Evolutionary conservation across 2,329 filamentous ascomycete species (phyloP).

Genomic region (Penicillium sp.): DNA sequence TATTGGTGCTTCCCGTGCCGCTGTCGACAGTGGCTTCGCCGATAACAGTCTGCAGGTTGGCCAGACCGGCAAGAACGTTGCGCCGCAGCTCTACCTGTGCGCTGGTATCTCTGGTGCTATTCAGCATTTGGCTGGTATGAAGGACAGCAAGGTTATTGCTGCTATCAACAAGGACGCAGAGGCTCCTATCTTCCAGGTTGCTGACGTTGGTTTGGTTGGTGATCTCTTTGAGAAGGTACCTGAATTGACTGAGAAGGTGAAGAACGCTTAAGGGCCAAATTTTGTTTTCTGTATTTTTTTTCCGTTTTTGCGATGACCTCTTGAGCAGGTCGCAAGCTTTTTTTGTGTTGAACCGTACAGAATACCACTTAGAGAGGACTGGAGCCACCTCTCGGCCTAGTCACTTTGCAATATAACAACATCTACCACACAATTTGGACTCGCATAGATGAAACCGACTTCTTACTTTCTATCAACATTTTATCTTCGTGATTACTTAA

Average conservation of each 20-base stretch:
- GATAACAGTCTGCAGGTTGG: constrained; percentile 98
- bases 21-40: constrained; percentile 94
- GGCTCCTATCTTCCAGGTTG: constrained; percentile 97
- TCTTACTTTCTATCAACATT: neutral
- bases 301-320: constrained; percentile 22
- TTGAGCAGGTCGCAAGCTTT: constrained; percentile 7
- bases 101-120: constrained; percentile 97
- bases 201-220: constrained; percentile 91
- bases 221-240: constrained; percentile 96
- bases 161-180: constrained; percentile 98
- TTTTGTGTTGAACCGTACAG: constrained; percentile 17
- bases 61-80: constrained; percentile 98
- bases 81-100: constrained; percentile 90
- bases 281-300: constrained; percentile 6
- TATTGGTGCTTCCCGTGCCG: constrained; percentile 89
- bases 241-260: constrained; percentile 92
- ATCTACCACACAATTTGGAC: neutral
- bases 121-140: constrained; percentile 98
- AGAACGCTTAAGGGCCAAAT: constrained; percentile 45
- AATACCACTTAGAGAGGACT: constrained; percentile 19
- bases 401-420: constrained; percentile 11
- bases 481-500: too few relatives aligned
- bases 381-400: constrained; percentile 1
- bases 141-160: constrained; percentile 99
- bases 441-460: neutral